Percentiles rank a stretch among this genome's conserved stretches.
phyloP scores from a whole-genome alignment of 2,329 filamentous ascomycete genomes.

The Teratosphaeria nubilosa region DNA sequence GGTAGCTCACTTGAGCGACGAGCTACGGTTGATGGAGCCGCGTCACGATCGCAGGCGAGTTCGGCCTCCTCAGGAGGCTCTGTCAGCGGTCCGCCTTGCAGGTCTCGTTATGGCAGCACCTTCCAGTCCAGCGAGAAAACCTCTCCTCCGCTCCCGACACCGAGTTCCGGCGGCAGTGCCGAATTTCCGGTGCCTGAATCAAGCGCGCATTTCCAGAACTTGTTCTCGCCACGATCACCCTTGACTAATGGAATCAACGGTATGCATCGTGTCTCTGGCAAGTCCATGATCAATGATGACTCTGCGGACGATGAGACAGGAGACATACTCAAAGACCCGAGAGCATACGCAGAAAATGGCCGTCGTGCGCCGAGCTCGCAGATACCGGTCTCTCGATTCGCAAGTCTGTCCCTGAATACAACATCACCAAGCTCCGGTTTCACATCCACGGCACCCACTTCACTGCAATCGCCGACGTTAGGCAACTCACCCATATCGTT shows the following conservation, averaged over 20 bases:
- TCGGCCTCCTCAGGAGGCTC: conserved; percentile 39
- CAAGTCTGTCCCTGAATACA: conserved; percentile 63
- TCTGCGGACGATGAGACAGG: conserved; percentile 61
- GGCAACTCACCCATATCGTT: conserved; percentile 15
- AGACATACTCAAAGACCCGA: conserved; percentile 60
- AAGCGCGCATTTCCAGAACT: conserved; percentile 46
- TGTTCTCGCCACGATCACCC: conserved; percentile 66
- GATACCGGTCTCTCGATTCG: conserved; percentile 59
- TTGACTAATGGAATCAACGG: conserved; percentile 60
- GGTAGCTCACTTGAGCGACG: conserved; percentile 25
- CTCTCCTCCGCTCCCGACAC: conserved; percentile 42
- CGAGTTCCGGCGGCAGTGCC: conserved; percentile 42
- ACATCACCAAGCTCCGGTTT: conserved; percentile 46
- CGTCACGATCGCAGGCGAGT: conserved; percentile 33
- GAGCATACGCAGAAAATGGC: conserved; percentile 65
- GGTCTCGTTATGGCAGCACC: conserved; percentile 50
- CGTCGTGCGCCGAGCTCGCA: conserved; percentile 59
- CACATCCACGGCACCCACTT: conserved; percentile 37
- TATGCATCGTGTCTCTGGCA: conserved; percentile 49
- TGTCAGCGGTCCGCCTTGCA: conserved; percentile 19
- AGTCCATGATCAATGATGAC: conserved; percentile 62
- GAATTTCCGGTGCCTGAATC: conserved; percentile 52
- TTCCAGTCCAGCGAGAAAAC: conserved; percentile 55
- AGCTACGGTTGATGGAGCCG: conserved; percentile 44
- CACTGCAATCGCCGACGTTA: conserved; percentile 40